Evolutionary conservation across 345 rosid species (phyloP), one percentile per base, ranked within the genome.

Genomic region (Eucalyptus pauciflora): DNA sequence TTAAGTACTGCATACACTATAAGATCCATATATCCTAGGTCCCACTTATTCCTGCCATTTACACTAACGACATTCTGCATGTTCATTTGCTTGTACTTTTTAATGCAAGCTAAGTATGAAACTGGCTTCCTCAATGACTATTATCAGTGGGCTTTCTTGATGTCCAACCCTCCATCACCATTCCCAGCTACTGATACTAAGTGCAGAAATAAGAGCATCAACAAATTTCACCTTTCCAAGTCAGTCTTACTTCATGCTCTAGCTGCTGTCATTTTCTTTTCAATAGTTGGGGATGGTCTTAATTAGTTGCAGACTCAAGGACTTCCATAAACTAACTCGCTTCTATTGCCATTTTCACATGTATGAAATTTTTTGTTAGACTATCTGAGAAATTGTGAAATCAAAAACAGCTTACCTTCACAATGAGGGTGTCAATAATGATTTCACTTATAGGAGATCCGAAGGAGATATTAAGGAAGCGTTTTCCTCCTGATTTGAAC

Each of bases 391-490:
- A 37, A 76, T 13, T n/a, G 31, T 69, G 50, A 86, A 80, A 71
- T 79, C 11, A 27, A 48, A 87, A 86, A 89, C 48, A 62, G 91
- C 96, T 87, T 56, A 96, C 96, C 98, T 98, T 97, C 91, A 98
- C 94, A 64, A 94, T 93, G 58, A 95, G 96, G 67, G 94, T 93
- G 91, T 98, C 96, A 88, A 94, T 90, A 89, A 96, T 96, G 91
- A 97, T 90, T 88, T 98, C 98, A 86, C 87, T 62, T 90, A 98
- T 92, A 24, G 99, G 97, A 45, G 95, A 94, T 87, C 98, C 97
- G 56, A 96, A 95, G 88, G 96, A 89, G 91, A 96, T 91, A 89
- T 95, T 95, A n/a, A 98, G 93, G 92, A 94, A 96, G 62, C 96
- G 96, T 85, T 94, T 96, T 88, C 97, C 99, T 89, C 93, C 97